A percentile compares a stretch with the other conserved stretches of the same genome.
phyloP scores from a whole-genome alignment of 2,329 filamentous ascomycete genomes.

The Clathrospora elynae region DNA sequence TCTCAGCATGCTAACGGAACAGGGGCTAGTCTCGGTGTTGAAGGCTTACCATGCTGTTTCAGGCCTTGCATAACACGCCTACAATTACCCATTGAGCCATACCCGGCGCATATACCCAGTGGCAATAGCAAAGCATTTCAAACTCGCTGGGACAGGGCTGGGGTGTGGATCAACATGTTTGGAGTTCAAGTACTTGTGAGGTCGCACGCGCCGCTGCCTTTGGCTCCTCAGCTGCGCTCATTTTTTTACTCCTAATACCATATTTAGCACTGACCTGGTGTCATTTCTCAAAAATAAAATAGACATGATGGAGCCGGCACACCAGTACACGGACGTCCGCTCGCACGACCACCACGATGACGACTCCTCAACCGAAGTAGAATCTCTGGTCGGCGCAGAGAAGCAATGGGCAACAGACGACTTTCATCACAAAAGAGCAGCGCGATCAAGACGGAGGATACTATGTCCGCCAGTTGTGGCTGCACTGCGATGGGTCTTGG shows the following conservation, averaged over 20 bases:
- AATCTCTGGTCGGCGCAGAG: conserved; percentile 37
- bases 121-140: conserved; percentile 19
- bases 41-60: conserved; percentile 25
- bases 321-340: conserved; percentile 38
- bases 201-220: conserved; percentile 17
- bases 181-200: conserved; percentile 21
- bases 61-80: conserved; percentile 18
- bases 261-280: conserved; percentile 25
- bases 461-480: conserved; percentile 16
- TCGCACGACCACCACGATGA: conserved; percentile 34
- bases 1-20: conserved; percentile 28
- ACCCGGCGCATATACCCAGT: conserved; percentile 8
- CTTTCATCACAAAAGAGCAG: conserved; percentile 22
- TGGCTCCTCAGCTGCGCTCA: conserved; percentile 39
- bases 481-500: conserved; percentile 36
- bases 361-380: conserved; percentile 43
- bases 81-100: conserved; percentile 10
- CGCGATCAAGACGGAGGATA: conserved; percentile 26
- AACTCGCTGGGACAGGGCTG: conserved; percentile 29
- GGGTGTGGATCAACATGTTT: conserved; percentile 17
- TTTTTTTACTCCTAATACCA: conserved; percentile 13
- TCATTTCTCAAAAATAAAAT: conserved; percentile 17
- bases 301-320: conserved; percentile 37
- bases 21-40: conserved; percentile 20
- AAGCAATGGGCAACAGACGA: conserved; percentile 34